A percentile compares a stretch with the other conserved stretches of the same genome.
phyloP scores from a whole-genome alignment of 2,329 filamentous ascomycete species.

The Calonectria multiphialidica region DNA sequence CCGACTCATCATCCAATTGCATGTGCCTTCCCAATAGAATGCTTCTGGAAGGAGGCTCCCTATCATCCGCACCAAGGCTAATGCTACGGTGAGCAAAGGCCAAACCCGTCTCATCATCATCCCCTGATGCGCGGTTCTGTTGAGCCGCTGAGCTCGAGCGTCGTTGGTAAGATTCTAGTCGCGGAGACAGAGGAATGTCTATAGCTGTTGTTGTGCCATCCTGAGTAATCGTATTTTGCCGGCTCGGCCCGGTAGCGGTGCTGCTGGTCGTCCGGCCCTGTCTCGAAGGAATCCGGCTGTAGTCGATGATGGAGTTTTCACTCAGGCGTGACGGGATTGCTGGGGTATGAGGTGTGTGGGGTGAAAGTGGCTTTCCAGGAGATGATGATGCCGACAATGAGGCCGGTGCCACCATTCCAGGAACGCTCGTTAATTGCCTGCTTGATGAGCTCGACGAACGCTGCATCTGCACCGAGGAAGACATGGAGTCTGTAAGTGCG shows the following conservation, averaged over 20 bases:
- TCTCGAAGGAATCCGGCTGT: conserved; percentile 48
- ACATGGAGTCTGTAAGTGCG: conserved; percentile 91
- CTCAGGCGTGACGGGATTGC: conserved; percentile 94
- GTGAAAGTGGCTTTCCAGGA: conserved; percentile 89
- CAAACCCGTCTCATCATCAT: conserved; percentile 72
- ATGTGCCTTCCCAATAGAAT: conserved; percentile 65
- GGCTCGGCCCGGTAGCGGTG: conserved; percentile 46
- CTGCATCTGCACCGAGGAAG: conserved; percentile 87
- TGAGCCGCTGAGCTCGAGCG: conserved; percentile 79
- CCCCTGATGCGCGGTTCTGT: conserved; percentile 65
- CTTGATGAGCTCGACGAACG: conserved; percentile 83
- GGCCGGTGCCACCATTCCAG: conserved; percentile 77
- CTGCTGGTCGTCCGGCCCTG: conserved; percentile 41
- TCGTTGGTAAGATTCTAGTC: conserved; percentile 66
- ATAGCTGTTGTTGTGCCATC: conserved; percentile 75
- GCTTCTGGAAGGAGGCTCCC: conserved; percentile 74
- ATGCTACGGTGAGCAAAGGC: conserved; percentile 75
- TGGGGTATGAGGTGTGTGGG: conserved; percentile 91
- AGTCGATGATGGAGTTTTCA: conserved; percentile 79
- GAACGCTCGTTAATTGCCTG: conserved; percentile 69
- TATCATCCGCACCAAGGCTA: conserved; percentile 74
- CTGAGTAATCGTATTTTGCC: conserved; percentile 56
- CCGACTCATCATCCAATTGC: conserved; percentile 49
- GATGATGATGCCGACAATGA: conserved; percentile 89
- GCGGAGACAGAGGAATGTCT: conserved; percentile 79